Evolutionary conservation across 352 stramenopile genomes (phyloP).

Genomic region (Phytophthora parvispora): DNA sequence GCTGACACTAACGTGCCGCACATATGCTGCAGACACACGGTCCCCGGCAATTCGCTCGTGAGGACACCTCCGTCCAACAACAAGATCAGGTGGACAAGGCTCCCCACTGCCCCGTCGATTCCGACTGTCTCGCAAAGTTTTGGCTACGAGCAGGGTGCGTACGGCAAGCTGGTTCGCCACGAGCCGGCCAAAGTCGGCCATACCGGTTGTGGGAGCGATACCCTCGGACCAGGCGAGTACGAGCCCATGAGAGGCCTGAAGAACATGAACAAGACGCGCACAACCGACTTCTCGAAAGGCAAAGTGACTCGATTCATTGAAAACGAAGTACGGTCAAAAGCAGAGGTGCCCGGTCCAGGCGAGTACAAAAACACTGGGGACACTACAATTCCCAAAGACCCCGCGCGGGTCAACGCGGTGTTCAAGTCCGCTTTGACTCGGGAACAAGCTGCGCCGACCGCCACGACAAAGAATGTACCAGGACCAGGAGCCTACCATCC

Average conservation of each 20-base stretch:
- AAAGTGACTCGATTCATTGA: conserved; percentile 76
- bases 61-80: conserved; percentile 41
- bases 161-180: conserved; percentile 80
- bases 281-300: conserved; percentile 82
- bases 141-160: conserved; percentile 77
- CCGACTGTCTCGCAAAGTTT: conserved; percentile 80
- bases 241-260: conserved; percentile 76
- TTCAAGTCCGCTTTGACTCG: conserved; percentile 78
- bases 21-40: conserved; percentile 36
- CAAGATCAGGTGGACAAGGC: conserved; percentile 74
- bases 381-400: conserved; percentile 45
- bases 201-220: conserved; percentile 65
- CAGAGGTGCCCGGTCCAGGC: conserved; percentile 65
- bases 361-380: conserved; percentile 58
- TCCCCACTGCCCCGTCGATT: conserved; percentile 82
- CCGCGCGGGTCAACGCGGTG: conserved; percentile 60
- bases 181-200: conserved; percentile 66
- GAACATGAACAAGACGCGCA: conserved; percentile 67
- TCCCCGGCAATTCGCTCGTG: conserved; percentile 37
- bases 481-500: conserved; percentile 74
- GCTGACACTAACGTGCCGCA: conserved; percentile 1
- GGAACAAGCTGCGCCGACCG: conserved; percentile 48
- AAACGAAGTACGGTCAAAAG: conserved; percentile 65
- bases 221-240: conserved; percentile 77
- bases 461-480: conserved; percentile 53